Base-by-base conservation (phyloP, 2,329 filamentous ascomycete species). In the Chrysoporthe puriensis region DNA sequence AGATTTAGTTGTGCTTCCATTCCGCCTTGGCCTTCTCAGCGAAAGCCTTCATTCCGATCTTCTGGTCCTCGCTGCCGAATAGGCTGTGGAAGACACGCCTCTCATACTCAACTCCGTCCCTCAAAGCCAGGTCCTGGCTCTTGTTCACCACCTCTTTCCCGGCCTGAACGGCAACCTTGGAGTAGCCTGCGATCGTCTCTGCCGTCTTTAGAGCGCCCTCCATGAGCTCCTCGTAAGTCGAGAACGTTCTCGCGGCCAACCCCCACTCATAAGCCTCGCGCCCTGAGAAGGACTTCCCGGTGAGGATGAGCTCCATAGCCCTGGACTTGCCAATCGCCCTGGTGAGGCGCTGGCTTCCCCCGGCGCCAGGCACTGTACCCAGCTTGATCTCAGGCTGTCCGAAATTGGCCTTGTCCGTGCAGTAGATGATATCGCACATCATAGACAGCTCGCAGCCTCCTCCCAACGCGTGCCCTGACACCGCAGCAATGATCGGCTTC, bases 91-190 rank as follows among this genome's bases (percentile, higher is more conserved):
- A 99, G 44, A 98, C 86, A 64, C 94, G 88, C 76, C 96, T 86
- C 86, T 99, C 96, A 80, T 89, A 98, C 82, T 99, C 96, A 1
- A 99, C 91, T 16, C 96, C 96, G 76, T 98, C 96, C 73, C 91
- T 84, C 69, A 99, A 82, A 3, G 90, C 85, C 73, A 97, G 81
- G 74, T 99, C 96, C 84, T 98, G 94, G 79, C 94, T 97, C 89
- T 97, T 98, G 79, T 98, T 97, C 66, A 99, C 95, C n/a, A 96
- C 95, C 84, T 99, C 96, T 85, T 99, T 99, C 67, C 88, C 91
- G 13, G 92, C 96, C 81, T 93, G 89, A 68, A 97, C 88, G 1
- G 95, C 92, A n/a, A 99, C 90, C 76, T 86, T 88, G 63, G 92
- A 94, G 80, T 96, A 93, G 0, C 91, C 83, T 0, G 96, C 94